Evolutionary conservation across 2,329 filamentous ascomycete genomes (phyloP), one percentile per base, ranked within the genome.

Genomic region (Furcasterigmium furcatum): DNA sequence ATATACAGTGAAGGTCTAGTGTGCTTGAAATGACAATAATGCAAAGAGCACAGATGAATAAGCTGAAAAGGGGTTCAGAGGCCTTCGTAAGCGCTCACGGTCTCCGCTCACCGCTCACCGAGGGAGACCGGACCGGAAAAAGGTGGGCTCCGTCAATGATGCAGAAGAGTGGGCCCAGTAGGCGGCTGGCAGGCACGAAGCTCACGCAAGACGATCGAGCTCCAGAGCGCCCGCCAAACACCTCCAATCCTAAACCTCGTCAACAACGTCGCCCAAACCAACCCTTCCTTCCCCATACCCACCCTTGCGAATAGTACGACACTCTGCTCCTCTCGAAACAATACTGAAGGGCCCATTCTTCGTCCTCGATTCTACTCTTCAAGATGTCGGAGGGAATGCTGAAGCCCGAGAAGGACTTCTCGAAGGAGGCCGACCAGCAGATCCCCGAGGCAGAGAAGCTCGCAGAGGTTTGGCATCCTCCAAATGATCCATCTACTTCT

Each of bases 361-460:
- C n/a, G n/a, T n/a, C n/a, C n/a, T 12, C 14, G 9, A 13, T 10
- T 13, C 9, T 4, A 41, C 25, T 57, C 58, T 59, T 60, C 68
- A 78, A 55, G 65, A 95, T 95, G 91, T 87, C 91, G 61, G 88
- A 91, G 71, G 83, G 83, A 70, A 71, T 79, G 62, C 71, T 94
- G 69, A 95, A 95, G 82, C 89, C 92, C 63, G 94, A 99, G 78
- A 96, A 95, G 86, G 94, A 99, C 84, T 96, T 88, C 82, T 87
- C 88, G 64, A 95, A 96, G 74, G 91, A 97, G 72, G 90, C 89
- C 62, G 91, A 97, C 77, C 83, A 87, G 72, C 82, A 89, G 71
- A 84, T 99, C 57, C 88, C 90, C 41, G 91, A 96, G 71, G 90
- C 91, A 48, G 84, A 97, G 77, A 79, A 87, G 73, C 82, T 96